Base-by-base conservation (phyloP, 257 asterid species). In the Petunia secreta region DNA sequence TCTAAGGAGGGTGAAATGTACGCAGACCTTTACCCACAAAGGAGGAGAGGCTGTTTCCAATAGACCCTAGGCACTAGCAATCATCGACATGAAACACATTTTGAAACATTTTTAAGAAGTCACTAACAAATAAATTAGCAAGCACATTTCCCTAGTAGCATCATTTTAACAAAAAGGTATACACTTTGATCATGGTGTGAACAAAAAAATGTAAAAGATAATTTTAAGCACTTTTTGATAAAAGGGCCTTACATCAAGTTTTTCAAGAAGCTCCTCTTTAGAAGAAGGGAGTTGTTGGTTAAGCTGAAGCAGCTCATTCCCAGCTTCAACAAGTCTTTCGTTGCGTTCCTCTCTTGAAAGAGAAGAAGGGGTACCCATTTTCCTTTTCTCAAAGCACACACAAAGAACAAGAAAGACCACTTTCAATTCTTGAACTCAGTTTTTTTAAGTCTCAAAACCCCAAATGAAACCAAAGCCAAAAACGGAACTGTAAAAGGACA, bases 161-260 rank as follows among this genome's bases (percentile, higher is more conserved):
- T 9, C 14, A 52, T 52, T 52, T 52, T 8, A 52, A 25, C 25
- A 14, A 52, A 52, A 52, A 10, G 4, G 57, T 15, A 52, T 0
- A 52, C 9, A 1, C 15, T 52, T 15, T 52, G 57, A 52, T 52
- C 57, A 8, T 52, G 57, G 57, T 52, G 4, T 13, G 4, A 52
- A 52, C 3, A 52, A 52, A 52, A 52, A 25, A 25, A 25, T 25
- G 25, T 25, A 25, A 25, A 25, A 25, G 25, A 25, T 25, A 25
- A 25, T 25, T 25, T 25, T 25, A 25, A 25, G 25, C 25, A 25
- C 25, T 25, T 25, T 25, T 25, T 25, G 25, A 62, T 57, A 44
- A 39, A 52, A 62, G 48, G 58, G 50, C 2, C 80, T 81, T 66
- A 83, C 86, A 74, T 79, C 81, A 83, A 83, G 83, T 41, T 75